Evolutionary conservation across 768 basidiomycete species (phyloP).

Genomic region (Paxillus rubicundulus): DNA sequence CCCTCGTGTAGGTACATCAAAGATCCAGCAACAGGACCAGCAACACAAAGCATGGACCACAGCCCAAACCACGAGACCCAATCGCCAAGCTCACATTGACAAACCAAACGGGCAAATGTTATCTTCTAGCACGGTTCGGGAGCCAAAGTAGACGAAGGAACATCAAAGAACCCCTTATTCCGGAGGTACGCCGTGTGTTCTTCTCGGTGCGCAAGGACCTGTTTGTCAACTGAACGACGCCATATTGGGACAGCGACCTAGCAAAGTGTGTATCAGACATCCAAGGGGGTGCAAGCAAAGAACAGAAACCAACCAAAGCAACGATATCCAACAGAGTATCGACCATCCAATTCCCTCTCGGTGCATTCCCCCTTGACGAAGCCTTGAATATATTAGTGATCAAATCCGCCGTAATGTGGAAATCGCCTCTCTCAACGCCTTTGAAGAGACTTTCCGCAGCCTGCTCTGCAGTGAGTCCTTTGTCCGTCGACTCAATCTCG

Average conservation of each 20-base stretch:
- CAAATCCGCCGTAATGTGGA: conserved; percentile 74
- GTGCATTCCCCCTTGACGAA: conserved; percentile 58
- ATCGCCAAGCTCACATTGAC: too few species aligned
- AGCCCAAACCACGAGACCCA: too few species aligned
- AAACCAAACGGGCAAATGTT: too few species aligned
- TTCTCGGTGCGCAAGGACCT: conserved; percentile 41
- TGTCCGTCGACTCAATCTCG: conserved; percentile 75
- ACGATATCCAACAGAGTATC: conserved; percentile 46
- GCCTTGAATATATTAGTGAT: conserved; percentile 66
- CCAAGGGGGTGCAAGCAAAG: neutral
- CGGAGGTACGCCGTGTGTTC: conserved; percentile 49
- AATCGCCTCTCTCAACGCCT: conserved; percentile 70
- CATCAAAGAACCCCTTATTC: conserved; percentile 42
- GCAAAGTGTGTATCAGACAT: neutral
- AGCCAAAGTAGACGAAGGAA: neutral
- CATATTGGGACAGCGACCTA: conserved; percentile 54
- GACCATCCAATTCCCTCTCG: conserved; percentile 55
- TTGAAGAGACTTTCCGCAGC: conserved; percentile 58
- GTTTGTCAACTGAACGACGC: conserved; percentile 49
- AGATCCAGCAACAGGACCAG: too few species aligned
- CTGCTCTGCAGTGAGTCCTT: conserved; percentile 57
- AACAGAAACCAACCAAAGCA: conserved; percentile 40
- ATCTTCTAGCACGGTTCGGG: neutral
- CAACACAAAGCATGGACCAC: too few species aligned
- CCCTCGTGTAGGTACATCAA: too few species aligned